Evolutionary conservation across 176 grass and related monocot species (phyloP), one percentile per base, ranked within the genome.

Genomic region (Echinochloa phyllopogon): DNA sequence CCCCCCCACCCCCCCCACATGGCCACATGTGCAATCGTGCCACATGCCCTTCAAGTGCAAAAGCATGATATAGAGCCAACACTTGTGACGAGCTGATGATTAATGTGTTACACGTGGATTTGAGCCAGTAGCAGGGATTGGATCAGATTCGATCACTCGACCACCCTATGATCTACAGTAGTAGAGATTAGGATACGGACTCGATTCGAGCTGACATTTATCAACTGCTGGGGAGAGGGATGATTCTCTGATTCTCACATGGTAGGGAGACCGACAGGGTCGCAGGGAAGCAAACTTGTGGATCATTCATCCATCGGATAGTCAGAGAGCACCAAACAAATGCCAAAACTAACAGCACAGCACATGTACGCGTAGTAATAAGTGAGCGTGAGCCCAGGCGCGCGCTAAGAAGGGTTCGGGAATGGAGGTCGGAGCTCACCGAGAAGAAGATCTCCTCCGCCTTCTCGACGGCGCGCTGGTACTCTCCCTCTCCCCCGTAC

Each of bases 371-470:
- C 17, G 23, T 52, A 56, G 11, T 64, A 33, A 33, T 33, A 33
- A 33, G 29, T 33, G 29, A 33, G 56, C 56, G 56, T 1, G 29
- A 33, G 29, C 29, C 29, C 29, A 33, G 29, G 29, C 29, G 29
- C 29, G 1, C 29, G 29, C 1, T 33, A 33, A 33, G 29, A 39
- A 82, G 21, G 72, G 27, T 41, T 87, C 41, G 9, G 9, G 39
- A 17, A 50, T 12, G 44, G 72, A 92, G 56, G 68, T 87, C 71
- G 55, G 78, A 80, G 56, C 89, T 91, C 82, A 99, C 96, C 88
- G 91, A 89, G 89, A 99, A 99, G 81, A 99, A 99, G 82, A 99
- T 87, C 65, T 96, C 96, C 77, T 99, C 96, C 56, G 90, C 89
- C 73, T 88, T 99, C 91, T 99, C 96, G 52, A 99, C 91, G 6